Conservation (phyloP, 768 basidiomycete species). For the Tricholoma hemisulphureum region DNA sequence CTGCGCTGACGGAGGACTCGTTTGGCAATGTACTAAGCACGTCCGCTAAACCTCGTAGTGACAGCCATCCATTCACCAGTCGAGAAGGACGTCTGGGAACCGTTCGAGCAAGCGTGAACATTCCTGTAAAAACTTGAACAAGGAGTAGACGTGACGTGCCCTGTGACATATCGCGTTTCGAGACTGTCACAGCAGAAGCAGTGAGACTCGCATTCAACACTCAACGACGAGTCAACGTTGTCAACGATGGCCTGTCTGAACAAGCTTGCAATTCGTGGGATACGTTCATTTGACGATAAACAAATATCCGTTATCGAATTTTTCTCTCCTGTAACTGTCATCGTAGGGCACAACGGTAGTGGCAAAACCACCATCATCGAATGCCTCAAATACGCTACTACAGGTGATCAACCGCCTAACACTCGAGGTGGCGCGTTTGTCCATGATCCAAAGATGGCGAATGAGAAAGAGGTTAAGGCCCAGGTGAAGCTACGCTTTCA, state of each 20-base stretch:
- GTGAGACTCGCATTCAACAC: neutral
- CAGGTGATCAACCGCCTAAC: conserved; percentile 96
- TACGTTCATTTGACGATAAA: conserved; percentile 97
- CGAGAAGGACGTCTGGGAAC: conserved; percentile 5
- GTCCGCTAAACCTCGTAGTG: conserved; percentile 27
- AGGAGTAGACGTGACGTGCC: conserved; percentile 2
- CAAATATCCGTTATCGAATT: conserved; percentile 92
- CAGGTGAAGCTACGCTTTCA: conserved; percentile 94
- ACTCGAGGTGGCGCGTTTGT: conserved; percentile 98
- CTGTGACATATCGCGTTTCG: conserved; percentile 15
- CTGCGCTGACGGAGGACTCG: neutral
- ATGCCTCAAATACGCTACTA: conserved; percentile 98
- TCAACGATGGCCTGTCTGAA: conserved; percentile 73
- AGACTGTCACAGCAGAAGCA: neutral
- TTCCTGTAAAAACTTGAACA: neutral
- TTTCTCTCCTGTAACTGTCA: conserved; percentile 96
- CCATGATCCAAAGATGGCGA: conserved; percentile 99
- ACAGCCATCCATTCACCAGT: conserved; percentile 4
- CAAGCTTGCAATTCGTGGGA: conserved; percentile 92
- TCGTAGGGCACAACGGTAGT: conserved; percentile 97
- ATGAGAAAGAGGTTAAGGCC: conserved; percentile 98
- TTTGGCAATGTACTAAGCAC: conserved; percentile 11
- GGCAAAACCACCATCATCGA: conserved; percentile 99
- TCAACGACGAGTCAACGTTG: neutral
- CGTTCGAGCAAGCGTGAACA: conserved; percentile 14